Evolutionary conservation across 495 filamentous ascomycete species (phyloP).

Genomic region (Hyaloscypha hepaticicola): DNA sequence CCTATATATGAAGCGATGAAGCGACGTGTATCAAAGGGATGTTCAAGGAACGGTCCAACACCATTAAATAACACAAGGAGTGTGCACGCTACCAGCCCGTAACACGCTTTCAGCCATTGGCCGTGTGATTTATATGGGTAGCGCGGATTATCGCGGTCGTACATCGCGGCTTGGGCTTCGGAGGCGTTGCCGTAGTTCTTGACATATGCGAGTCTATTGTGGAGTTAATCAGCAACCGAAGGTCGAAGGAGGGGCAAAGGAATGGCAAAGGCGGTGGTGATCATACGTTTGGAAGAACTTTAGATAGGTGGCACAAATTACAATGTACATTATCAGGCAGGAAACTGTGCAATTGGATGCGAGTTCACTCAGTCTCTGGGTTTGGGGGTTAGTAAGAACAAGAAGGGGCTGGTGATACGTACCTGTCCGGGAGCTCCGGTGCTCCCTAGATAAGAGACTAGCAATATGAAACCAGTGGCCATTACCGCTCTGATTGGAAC

Average conservation of each 20-base stretch:
- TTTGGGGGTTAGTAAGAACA: conserved; percentile 2
- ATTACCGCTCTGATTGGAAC: conserved; percentile 51
- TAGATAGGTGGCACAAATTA: conserved; percentile 46
- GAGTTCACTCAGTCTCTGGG: conserved; percentile 37
- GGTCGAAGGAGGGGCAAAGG: not conserved
- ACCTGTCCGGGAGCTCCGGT: conserved; percentile 39
- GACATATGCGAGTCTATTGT: conserved; percentile 33
- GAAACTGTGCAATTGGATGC: conserved; percentile 49
- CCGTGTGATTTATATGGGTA: conserved; percentile 51
- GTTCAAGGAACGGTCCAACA: conserved; percentile 37
- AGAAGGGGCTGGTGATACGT: conserved; percentile 8
- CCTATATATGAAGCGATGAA: conserved; percentile 50
- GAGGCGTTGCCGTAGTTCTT: conserved; percentile 37
- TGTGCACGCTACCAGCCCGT: conserved; percentile 43
- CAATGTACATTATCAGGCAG: conserved; percentile 42
- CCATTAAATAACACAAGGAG: conserved; percentile 49
- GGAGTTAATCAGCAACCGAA: not conserved
- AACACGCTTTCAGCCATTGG: conserved; percentile 45
- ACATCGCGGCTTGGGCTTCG: conserved; percentile 38
- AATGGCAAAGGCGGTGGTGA: too few relatives aligned
- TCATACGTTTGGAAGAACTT: conserved; percentile 40
- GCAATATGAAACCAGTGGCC: conserved; percentile 42
- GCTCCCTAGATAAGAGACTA: conserved; percentile 48
- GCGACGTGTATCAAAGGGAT: conserved; percentile 38
- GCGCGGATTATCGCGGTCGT: conserved; percentile 42